Base-by-base conservation (phyloP, 129 eudicot genomes). In the Tanacetum coccineum region DNA sequence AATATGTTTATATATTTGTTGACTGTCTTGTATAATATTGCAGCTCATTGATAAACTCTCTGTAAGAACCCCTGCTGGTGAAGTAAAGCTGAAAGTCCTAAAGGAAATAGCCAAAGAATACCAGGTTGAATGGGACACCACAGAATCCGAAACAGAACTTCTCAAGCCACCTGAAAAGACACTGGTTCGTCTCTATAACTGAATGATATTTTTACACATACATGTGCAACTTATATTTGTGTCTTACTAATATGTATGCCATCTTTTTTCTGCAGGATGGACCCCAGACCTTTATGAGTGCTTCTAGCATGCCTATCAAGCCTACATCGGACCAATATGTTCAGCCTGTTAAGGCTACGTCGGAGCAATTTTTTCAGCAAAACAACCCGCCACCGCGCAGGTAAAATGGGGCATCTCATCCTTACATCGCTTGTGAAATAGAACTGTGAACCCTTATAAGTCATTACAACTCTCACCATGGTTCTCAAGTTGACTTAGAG, bases 21-120 rank as follows among this genome's bases (percentile, higher is more conserved):
- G 11, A 17, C 39, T 32, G 45, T 19, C 32, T 54, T 2, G 39
- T 12, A 39, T 36, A 46, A 7, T 51, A 32, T 74, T 45, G 11
- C 93, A 94, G 99, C 95, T 89, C 47, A 89, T 94, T 81, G 99
- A 94, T 28, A 94, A 94, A 77, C 95, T 94, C 59, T 94, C 99
- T 55, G 97, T 87, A 48, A 87, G 82, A 82, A 84, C 95, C 32
- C 99, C 99, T 73, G 55, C 85, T 75, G 99, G 99, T 36, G 95
- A 89, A 77, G 70, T 85, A 1, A 94, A 94, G 78, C 44, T 94
- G 62, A 94, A 89, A 71, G 83, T 89, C 44, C 28, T 94, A 78
- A 89, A 94, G 76, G 99, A 94, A 74, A 94, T 94, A 78, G 97
- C 97, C 11, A 94, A 94, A 83, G 99, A 94, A 72, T 87, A 84